These are phyloP conservation scores for Pyricularia sp. DNA, from an alignment of 2,329 filamentous ascomycete genomes.

Conservation along the genomic window DNA sequence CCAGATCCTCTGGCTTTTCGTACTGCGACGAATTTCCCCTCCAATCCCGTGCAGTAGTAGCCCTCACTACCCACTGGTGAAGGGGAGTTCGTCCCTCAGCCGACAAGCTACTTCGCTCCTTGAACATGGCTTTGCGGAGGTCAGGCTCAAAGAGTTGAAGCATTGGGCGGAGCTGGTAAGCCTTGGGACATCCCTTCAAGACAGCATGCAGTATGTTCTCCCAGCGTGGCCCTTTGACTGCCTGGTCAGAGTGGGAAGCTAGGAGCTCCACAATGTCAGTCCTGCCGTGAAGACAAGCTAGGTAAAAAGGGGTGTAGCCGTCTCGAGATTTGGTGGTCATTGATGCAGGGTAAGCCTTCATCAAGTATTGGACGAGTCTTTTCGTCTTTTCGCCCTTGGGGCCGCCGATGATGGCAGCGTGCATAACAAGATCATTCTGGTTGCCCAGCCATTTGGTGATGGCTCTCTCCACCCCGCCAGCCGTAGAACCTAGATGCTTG, in stretches of 20 bases:
- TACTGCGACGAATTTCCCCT: neutral
- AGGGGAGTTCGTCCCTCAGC: slow-evolving; percentile 52
- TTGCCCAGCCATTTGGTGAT: slow-evolving; percentile 53
- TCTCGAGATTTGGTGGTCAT: slow-evolving; percentile 51
- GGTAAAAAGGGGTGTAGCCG: slow-evolving; percentile 57
- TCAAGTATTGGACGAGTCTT: slow-evolving; percentile 54
- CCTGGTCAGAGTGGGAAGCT: slow-evolving; percentile 59
- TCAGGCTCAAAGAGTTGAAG: slow-evolving; percentile 48
- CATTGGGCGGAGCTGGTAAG: slow-evolving; percentile 31
- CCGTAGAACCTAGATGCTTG: slow-evolving; percentile 44
- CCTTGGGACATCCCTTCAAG: slow-evolving; percentile 20
- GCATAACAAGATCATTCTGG: slow-evolving; percentile 52
- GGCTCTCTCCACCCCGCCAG: slow-evolving; percentile 53
- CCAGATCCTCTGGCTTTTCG: slow-evolving; percentile 16
- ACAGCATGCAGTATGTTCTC: slow-evolving; percentile 63
- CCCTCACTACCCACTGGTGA: slow-evolving; percentile 2
- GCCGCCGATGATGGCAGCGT: slow-evolving; percentile 49
- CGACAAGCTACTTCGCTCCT: slow-evolving; percentile 43
- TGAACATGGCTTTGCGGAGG: slow-evolving; percentile 47
- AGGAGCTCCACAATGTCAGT: slow-evolving; percentile 49
- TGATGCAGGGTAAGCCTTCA: slow-evolving; percentile 49
- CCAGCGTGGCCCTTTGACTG: slow-evolving; percentile 45
- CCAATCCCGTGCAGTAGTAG: neutral
- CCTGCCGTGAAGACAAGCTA: slow-evolving; percentile 52
- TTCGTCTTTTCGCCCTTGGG: slow-evolving; percentile 26